A percentile compares a stretch with the other conserved stretches of the same genome.
Evolutionary conservation across 1,284 basidiomycete genomes (phyloP).

Genomic region (Apiotrichum gracile): DNA sequence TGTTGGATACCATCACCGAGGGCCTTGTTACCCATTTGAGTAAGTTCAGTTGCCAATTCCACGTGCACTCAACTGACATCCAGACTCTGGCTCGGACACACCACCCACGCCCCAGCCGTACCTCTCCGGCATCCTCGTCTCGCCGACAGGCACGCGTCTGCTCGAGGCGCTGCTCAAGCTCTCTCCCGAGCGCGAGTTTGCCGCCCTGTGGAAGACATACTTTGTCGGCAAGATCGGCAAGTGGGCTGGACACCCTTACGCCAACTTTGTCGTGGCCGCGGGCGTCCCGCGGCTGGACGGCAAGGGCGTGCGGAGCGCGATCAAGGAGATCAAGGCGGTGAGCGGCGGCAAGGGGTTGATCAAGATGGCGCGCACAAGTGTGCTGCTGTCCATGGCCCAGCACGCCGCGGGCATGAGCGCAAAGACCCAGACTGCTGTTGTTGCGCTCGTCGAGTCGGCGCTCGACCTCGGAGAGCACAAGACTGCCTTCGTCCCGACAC

Average conservation of each 20-base stretch:
- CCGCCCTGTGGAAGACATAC: conserved; percentile 67
- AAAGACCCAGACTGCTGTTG: conserved; percentile 38
- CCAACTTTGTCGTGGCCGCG: conserved; percentile 82
- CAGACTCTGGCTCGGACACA: conserved; percentile 43
- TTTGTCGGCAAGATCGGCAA: conserved; percentile 64
- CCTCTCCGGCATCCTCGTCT: conserved; percentile 68
- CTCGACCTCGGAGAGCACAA: conserved; percentile 59
- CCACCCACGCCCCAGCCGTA: conserved; percentile 30
- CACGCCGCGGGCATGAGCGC: conserved; percentile 54
- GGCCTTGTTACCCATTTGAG: conserved; percentile 67
- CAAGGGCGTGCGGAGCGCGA: conserved; percentile 56
- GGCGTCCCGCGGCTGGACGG: conserved; percentile 59
- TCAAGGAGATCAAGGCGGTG: conserved; percentile 55
- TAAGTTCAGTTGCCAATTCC: background rate
- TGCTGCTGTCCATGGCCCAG: conserved; percentile 67
- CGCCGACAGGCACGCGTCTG: conserved; percentile 79
- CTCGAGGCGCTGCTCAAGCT: conserved; percentile 68
- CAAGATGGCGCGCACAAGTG: conserved; percentile 57
- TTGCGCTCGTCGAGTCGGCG: conserved; percentile 57
- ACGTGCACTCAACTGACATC: background rate
- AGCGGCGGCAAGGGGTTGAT: conserved; percentile 52
- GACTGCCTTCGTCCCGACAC: no score
- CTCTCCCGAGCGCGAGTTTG: conserved; percentile 60
- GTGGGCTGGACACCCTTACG: conserved; percentile 75
- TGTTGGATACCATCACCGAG: conserved; percentile 73